Conservation (phyloP, 2,329 filamentous ascomycete genomes). For the Aspergillus transmontanensis region DNA sequence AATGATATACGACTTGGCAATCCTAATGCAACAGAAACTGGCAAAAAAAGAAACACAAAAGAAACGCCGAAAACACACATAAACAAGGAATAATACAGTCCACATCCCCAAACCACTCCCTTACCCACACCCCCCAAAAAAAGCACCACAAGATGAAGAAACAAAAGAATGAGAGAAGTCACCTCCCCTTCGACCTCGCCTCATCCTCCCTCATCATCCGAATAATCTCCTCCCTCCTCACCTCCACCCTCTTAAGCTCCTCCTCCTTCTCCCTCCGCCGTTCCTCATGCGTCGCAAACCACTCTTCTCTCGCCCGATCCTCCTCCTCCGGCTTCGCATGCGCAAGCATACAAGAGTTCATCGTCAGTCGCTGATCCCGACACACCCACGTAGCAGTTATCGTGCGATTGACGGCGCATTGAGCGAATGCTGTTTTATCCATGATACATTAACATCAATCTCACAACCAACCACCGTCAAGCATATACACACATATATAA, state of each 20-base stretch:
- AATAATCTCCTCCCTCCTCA: slow-evolving; percentile 45
- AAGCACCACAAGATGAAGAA: no score
- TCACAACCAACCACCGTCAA: background rate
- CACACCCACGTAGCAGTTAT: slow-evolving; percentile 87
- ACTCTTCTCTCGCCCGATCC: slow-evolving; percentile 87
- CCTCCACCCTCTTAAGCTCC: slow-evolving; percentile 51
- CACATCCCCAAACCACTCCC: no score
- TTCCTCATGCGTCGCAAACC: slow-evolving; percentile 79
- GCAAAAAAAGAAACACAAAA: background rate
- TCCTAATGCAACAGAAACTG: slow-evolving; percentile 2
- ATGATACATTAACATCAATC: background rate
- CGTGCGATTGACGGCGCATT: slow-evolving; percentile 83
- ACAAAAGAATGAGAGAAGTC: background rate
- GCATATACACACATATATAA: background rate
- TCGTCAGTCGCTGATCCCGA: slow-evolving; percentile 73
- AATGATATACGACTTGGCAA: slow-evolving; percentile 10
- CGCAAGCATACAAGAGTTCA: slow-evolving; percentile 92
- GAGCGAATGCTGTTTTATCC: slow-evolving; percentile 72
- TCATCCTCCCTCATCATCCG: slow-evolving; percentile 44
- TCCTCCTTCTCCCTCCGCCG: slow-evolving; percentile 68
- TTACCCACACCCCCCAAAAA: background rate
- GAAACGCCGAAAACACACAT: background rate
- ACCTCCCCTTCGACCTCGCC: slow-evolving; percentile 17
- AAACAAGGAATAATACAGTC: background rate
- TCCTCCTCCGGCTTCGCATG: slow-evolving; percentile 83